These are phyloP conservation scores for Thalassiosira mediterranea DNA, from an alignment of 352 stramenopile genomes.

Conservation along the genomic window DNA sequence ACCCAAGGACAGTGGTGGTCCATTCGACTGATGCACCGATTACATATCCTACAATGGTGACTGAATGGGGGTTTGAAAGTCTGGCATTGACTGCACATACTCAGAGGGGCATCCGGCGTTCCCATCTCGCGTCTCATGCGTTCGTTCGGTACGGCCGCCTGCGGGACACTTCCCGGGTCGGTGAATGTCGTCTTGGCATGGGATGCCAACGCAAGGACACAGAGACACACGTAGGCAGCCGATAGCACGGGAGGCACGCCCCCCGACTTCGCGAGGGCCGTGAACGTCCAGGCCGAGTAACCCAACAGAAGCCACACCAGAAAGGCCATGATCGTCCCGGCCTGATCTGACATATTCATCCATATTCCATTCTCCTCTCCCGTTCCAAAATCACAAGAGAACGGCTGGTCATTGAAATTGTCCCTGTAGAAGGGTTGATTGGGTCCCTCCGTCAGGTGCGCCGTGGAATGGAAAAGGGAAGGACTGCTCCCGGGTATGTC, in stretches of 20 bases:
- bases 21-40: slow-evolving; percentile 85
- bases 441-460: slow-evolving; percentile 55
- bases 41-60: slow-evolving; percentile 87
- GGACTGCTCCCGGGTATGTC: background rate
- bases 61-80: slow-evolving; percentile 84
- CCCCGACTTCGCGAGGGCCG: slow-evolving; percentile 60
- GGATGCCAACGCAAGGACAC: slow-evolving; percentile 62
- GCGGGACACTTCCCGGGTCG: slow-evolving; percentile 72
- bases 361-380: slow-evolving; percentile 79
- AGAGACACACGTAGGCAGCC: slow-evolving; percentile 63
- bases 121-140: slow-evolving; percentile 14
- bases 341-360: slow-evolving; percentile 57
- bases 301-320: slow-evolving; percentile 72
- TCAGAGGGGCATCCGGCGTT: slow-evolving; percentile 28
- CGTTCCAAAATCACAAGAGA: slow-evolving; percentile 68
- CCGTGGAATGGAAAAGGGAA: slow-evolving; percentile 40
- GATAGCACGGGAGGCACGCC: slow-evolving; percentile 54
- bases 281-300: slow-evolving; percentile 79
- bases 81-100: slow-evolving; percentile 77
- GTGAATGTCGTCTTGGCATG: slow-evolving; percentile 80
- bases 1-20: slow-evolving; percentile 86
- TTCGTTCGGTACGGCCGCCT: slow-evolving; percentile 61
- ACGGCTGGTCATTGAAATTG: slow-evolving; percentile 76
- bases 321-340: slow-evolving; percentile 68
- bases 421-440: slow-evolving; percentile 84